A percentile compares a stretch with the other conserved stretches of the same genome.
These are phyloP conservation scores for Globisporangium nunn DNA, from an alignment of 352 stramenopile species.

Conservation along the genomic window DNA sequence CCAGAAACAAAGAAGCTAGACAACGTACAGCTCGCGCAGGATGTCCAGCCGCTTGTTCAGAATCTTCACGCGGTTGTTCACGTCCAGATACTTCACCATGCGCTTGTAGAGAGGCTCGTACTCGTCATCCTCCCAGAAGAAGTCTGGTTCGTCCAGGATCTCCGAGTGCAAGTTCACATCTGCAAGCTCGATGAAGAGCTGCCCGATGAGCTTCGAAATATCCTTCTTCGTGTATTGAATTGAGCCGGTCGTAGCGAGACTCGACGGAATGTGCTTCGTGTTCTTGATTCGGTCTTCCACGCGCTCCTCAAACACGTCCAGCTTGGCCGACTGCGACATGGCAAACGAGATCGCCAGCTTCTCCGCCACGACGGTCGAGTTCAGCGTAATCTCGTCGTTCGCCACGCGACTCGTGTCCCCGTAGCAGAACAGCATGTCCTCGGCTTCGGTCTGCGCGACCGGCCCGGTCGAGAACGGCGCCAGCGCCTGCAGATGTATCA, in stretches of 20 bases:
- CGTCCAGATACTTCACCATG: slow-evolving; percentile 89
- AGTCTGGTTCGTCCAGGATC: slow-evolving; percentile 90
- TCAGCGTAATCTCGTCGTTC: slow-evolving; percentile 82
- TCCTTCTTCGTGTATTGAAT: slow-evolving; percentile 86
- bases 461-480: slow-evolving; percentile 36
- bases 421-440: slow-evolving; percentile 66
- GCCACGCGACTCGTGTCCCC: slow-evolving; percentile 38
- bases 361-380: slow-evolving; percentile 61
- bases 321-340: slow-evolving; percentile 88
- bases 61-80: slow-evolving; percentile 86
- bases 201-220: slow-evolving; percentile 89
- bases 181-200: slow-evolving; percentile 83
- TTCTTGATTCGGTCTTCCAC: slow-evolving; percentile 80
- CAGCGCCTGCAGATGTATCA: slow-evolving; percentile 36
- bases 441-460: slow-evolving; percentile 42
- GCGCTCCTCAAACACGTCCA: slow-evolving; percentile 89
- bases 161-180: slow-evolving; percentile 93
- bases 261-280: slow-evolving; percentile 83
- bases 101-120: slow-evolving; percentile 89
- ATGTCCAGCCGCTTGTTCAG: slow-evolving; percentile 93
- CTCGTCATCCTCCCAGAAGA: slow-evolving; percentile 89
- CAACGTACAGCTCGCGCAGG: slow-evolving; percentile 81
- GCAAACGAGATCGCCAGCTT: slow-evolving; percentile 90
- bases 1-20: neutral
- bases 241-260: slow-evolving; percentile 77